phyloP scores from a whole-genome alignment of 306 rosid species.

The Argentina anserina region DNA sequence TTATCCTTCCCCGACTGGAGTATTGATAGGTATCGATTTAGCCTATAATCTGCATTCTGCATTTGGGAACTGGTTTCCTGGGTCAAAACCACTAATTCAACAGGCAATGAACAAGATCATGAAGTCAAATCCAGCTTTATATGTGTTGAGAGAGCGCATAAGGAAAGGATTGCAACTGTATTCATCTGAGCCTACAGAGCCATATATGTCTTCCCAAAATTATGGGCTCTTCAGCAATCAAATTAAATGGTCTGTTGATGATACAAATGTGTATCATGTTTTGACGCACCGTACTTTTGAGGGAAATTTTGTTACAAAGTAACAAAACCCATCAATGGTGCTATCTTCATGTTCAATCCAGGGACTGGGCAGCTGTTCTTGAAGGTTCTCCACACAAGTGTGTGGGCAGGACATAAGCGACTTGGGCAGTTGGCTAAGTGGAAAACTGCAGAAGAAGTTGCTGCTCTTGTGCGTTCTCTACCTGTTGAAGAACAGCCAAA shows the following conservation, averaged over 20 bases:
- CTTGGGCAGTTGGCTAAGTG: conserved; percentile 99
- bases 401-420: conserved; percentile 99
- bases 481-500: conserved; percentile 98
- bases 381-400: conserved; percentile 97
- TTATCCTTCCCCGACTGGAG: conserved; percentile 95
- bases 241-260: conserved; percentile 98
- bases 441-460: conserved; percentile 99
- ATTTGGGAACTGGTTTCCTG: conserved; percentile 99
- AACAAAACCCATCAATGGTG: conserved; percentile 95
- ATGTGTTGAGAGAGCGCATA: conserved; percentile 94
- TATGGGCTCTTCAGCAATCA: conserved; percentile 98
- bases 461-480: conserved; percentile 92
- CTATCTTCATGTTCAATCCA: conserved; percentile 93
- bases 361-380: conserved; percentile 93
- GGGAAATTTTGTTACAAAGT: conserved; percentile 96
- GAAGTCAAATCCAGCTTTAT: conserved; percentile 99
- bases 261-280: conserved; percentile 95
- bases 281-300: conserved; percentile 94
- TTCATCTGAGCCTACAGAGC: conserved; percentile 98
- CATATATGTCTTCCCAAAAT: conserved; percentile 92
- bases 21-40: conserved; percentile 93
- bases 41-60: conserved; percentile 97
- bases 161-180: conserved; percentile 96
- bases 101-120: conserved; percentile 99
- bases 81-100: conserved; percentile 85